Conservation (phyloP, 2,329 filamentous ascomycete genomes). For the Talaromyces sp. region DNA sequence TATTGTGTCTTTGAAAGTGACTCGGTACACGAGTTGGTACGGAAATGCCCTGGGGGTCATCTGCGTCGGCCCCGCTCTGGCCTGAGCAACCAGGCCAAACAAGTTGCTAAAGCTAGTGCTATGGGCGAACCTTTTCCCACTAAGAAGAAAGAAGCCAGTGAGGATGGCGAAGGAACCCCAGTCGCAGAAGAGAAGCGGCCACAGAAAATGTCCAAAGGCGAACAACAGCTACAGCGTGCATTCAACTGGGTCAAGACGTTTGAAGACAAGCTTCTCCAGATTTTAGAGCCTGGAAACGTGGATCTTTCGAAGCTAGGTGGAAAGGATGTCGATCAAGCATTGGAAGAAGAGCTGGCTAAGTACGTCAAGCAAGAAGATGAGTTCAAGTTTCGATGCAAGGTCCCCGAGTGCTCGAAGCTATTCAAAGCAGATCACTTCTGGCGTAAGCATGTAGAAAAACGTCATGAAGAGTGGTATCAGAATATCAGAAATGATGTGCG, state of each 20-base stretch:
- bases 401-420: slow-evolving; percentile 90
- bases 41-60: slow-evolving; percentile 97
- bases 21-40: slow-evolving; percentile 89
- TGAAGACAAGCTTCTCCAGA: slow-evolving; percentile 91
- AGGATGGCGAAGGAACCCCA: slow-evolving; percentile 62
- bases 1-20: slow-evolving; percentile 99
- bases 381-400: slow-evolving; percentile 93
- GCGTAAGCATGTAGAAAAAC: slow-evolving; percentile 96
- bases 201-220: slow-evolving; percentile 68
- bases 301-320: slow-evolving; percentile 90
- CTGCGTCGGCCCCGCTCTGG: slow-evolving; percentile 85
- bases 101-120: slow-evolving; percentile 80
- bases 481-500: slow-evolving; percentile 77
- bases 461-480: slow-evolving; percentile 83
- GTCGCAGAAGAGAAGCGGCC: slow-evolving; percentile 71
- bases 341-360: slow-evolving; percentile 81
- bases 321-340: slow-evolving; percentile 75
- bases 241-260: slow-evolving; percentile 99
- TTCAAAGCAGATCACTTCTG: slow-evolving; percentile 98
- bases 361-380: slow-evolving; percentile 97
- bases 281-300: slow-evolving; percentile 82
- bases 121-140: slow-evolving; percentile 76
- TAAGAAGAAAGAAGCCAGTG: slow-evolving; percentile 66
- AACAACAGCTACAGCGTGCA: slow-evolving; percentile 87
- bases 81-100: slow-evolving; percentile 75